Evolutionary conservation across 306 rosid genomes (phyloP), one percentile per base, ranked within the genome.

Genomic region (Cucumis cinereus): DNA sequence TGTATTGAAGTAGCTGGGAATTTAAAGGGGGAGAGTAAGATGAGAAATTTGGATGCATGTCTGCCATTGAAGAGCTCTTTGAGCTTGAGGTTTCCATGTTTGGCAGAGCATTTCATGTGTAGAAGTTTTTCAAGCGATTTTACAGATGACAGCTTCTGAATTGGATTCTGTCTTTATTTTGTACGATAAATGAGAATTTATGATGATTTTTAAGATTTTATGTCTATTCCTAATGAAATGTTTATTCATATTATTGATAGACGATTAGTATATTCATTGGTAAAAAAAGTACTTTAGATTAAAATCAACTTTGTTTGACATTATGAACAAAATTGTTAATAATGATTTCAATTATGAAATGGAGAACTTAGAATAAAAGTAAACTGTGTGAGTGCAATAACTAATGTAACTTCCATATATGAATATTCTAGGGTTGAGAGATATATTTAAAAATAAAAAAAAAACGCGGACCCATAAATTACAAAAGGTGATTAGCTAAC

Each of bases 1-100:
- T 82, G 93, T 73, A 40, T 62, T 13, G 91, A 88, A 45, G 84
- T 86, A 8, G 77, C 79, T 47, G 80, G 77, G 71, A 81, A 83
- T 79, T 8, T 85, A 50, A 91, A 73, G 90, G 84, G 80, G 83
- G 86, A 77, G 67, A 14, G 40, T 8, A 70, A 26, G 58, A 70
- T 45, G 17, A 38, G 38, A 24, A 70, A 11, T 43, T 19, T 68
- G 19, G 54, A 68, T 41, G 36, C 20, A 22, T 68, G 20, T 24
- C 20, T 6, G 16, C 55, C 75, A 47, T 43, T 70, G 13, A 47
- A 70, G 58, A 70, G 57, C 40, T 14, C 75, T 15, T 2, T 47
- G 35, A 70, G 8, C 22, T 41, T 24, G 58, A 70, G 58, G n/a
- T 70, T 70, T 23, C 57, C 75, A 47, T 16, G 40, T 70, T n/a